Conservation (phyloP, 73 alveolate genomes). For the Paramecium pentaurelia region DNA sequence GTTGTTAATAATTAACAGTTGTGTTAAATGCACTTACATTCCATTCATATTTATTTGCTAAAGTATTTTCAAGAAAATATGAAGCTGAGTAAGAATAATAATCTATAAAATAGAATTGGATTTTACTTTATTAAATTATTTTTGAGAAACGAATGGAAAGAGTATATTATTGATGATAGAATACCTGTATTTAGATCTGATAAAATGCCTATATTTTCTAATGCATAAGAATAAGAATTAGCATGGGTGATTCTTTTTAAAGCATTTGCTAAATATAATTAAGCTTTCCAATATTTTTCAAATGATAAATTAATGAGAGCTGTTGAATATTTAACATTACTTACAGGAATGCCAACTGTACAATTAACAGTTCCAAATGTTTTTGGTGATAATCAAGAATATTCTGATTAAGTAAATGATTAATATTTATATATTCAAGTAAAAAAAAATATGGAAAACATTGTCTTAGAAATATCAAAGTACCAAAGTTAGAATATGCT, state of each 20-base stretch:
- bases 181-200: background rate
- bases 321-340: background rate
- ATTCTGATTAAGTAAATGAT: background rate
- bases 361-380: background rate
- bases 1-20: slow-evolving; percentile 12
- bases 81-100: slow-evolving; percentile 35
- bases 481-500: background rate
- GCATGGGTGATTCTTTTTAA: background rate
- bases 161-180: background rate
- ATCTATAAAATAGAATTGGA: background rate
- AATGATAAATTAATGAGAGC: slow-evolving; percentile 28
- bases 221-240: background rate
- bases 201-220: background rate
- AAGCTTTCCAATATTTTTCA: background rate
- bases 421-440: background rate
- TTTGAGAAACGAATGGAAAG: background rate
- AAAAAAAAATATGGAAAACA: background rate
- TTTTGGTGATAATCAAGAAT: background rate
- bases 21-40: background rate
- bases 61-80: slow-evolving; percentile 10
- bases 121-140: background rate
- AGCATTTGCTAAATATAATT: slow-evolving; percentile 4
- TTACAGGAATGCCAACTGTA: slow-evolving; percentile 32
- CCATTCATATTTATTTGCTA: background rate
- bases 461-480: background rate